Percentiles rank a stretch among this genome's conserved stretches.
phyloP scores from a whole-genome alignment of 2,329 filamentous ascomycete species.

The Botrytis fabae region DNA sequence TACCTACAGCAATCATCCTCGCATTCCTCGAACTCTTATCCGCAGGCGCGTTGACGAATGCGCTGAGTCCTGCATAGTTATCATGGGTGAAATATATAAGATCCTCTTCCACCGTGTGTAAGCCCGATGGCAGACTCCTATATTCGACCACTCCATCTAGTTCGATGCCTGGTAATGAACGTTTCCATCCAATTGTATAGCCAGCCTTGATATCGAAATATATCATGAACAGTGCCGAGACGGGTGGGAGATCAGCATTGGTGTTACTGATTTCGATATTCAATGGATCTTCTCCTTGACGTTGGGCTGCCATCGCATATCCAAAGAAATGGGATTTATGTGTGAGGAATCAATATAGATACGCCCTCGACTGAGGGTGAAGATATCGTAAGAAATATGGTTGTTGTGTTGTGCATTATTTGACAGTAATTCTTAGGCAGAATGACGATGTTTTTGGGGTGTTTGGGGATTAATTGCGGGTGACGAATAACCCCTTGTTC shows the following conservation, averaged over 20 bases:
- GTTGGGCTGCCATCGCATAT: conserved; percentile 37
- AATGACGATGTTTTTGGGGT: conserved; percentile 9
- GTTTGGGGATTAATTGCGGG: neutral
- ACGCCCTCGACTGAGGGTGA: conserved; percentile 1
- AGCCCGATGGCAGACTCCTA: conserved; percentile 90
- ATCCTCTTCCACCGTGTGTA: conserved; percentile 86
- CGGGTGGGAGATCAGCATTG: conserved; percentile 54
- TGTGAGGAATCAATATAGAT: conserved; percentile 4
- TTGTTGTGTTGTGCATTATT: conserved; percentile 18
- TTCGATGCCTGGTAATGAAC: conserved; percentile 65
- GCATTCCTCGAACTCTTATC: conserved; percentile 81
- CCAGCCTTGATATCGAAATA: conserved; percentile 91
- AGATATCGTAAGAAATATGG: neutral
- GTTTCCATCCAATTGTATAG: conserved; percentile 89
- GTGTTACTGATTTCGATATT: conserved; percentile 37
- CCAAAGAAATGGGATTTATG: neutral
- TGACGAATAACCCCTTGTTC: neutral
- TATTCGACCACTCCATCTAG: conserved; percentile 91
- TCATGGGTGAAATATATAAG: conserved; percentile 92
- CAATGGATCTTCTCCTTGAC: conserved; percentile 40
- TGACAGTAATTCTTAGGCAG: neutral
- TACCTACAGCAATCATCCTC: conserved; percentile 87
- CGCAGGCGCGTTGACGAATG: conserved; percentile 82
- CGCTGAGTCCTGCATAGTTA: conserved; percentile 81
- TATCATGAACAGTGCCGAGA: conserved; percentile 83